A percentile compares a stretch with the other conserved stretches of the same genome.
phyloP scores from a whole-genome alignment of 1,284 basidiomycete genomes.

The Puccinia hordei region DNA sequence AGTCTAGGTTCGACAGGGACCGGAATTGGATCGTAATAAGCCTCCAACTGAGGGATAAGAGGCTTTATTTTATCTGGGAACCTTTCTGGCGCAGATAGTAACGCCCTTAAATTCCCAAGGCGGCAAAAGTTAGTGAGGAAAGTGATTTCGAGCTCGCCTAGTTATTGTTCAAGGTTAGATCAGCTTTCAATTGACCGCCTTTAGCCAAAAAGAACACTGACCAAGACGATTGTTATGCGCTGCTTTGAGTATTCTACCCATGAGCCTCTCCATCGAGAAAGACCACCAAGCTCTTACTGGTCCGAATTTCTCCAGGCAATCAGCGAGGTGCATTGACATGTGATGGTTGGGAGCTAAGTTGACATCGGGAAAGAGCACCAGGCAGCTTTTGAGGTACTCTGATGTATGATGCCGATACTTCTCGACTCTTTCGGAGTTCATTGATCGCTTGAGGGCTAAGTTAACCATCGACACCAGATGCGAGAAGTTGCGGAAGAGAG shows the following conservation, averaged over 20 bases:
- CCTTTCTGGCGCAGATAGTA: constrained; percentile 23
- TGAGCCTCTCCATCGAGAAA: constrained; percentile 43
- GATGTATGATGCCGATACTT: constrained; percentile 33
- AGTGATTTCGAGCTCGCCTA: constrained; percentile 43
- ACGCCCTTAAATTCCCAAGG: constrained; percentile 1
- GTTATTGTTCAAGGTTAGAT: background rate
- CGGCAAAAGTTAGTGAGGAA: constrained; percentile 42
- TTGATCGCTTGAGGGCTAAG: constrained; percentile 22
- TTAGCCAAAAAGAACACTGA: background rate
- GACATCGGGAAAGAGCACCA: constrained; percentile 29
- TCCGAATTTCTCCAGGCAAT: constrained; percentile 45
- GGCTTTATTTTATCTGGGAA: constrained; percentile 16
- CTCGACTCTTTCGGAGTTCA: background rate
- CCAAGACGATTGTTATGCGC: constrained; percentile 38
- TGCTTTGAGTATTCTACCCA: constrained; percentile 39
- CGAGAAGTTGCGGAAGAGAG: constrained; percentile 34
- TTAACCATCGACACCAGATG: constrained; percentile 43
- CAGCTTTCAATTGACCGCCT: background rate
- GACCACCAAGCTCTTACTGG: constrained; percentile 45
- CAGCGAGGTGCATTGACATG: constrained; percentile 41
- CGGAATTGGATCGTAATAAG: background rate
- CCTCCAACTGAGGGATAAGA: constrained; percentile 6
- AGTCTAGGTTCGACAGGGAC: background rate
- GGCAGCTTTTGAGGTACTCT: constrained; percentile 27
- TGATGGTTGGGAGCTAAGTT: constrained; percentile 43